A percentile compares a stretch with the other conserved stretches of the same genome.
These are phyloP conservation scores for Fusarium mexicanum DNA, from an alignment of 2,329 filamentous ascomycete species.

Conservation along the genomic window DNA sequence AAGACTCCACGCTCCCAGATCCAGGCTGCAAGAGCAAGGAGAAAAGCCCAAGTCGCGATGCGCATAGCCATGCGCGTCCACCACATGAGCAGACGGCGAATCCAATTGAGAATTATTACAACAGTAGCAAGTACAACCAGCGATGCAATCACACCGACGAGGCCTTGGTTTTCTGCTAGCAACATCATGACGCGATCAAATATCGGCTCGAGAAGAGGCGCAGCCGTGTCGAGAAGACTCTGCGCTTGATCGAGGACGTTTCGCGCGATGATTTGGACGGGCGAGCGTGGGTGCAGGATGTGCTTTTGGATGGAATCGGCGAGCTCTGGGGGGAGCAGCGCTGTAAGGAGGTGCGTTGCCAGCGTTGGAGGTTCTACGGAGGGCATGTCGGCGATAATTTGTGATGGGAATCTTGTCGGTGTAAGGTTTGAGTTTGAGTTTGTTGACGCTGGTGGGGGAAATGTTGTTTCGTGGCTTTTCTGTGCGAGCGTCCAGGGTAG, in stretches of 20 bases:
- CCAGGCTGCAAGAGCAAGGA: slow-evolving; percentile 64
- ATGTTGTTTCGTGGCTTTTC: slow-evolving; percentile 30
- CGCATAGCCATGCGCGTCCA: slow-evolving; percentile 75
- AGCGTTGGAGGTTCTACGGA: slow-evolving; percentile 47
- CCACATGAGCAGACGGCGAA: slow-evolving; percentile 78
- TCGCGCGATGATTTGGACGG: slow-evolving; percentile 54
- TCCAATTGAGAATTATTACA: slow-evolving; percentile 74
- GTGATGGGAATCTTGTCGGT: neutral
- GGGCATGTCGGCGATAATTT: slow-evolving; percentile 12
- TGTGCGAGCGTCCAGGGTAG: slow-evolving; percentile 23
- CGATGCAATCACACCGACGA: slow-evolving; percentile 47
- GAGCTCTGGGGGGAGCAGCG: slow-evolving; percentile 57
- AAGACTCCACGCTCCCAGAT: slow-evolving; percentile 74
- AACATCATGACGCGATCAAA: slow-evolving; percentile 51
- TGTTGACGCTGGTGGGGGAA: slow-evolving; percentile 15
- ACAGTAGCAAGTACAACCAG: slow-evolving; percentile 58
- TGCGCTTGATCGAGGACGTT: slow-evolving; percentile 47
- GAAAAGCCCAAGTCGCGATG: slow-evolving; percentile 70
- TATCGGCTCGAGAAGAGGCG: slow-evolving; percentile 56
- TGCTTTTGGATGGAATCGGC: slow-evolving; percentile 57
- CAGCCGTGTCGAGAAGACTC: slow-evolving; percentile 45
- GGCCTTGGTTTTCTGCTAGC: slow-evolving; percentile 49
- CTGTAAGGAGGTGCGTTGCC: slow-evolving; percentile 49
- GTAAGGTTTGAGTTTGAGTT: neutral
- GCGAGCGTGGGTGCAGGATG: slow-evolving; percentile 57